Conservation (phyloP, 176 grass and related monocot genomes). For the Cocos nucifera region DNA sequence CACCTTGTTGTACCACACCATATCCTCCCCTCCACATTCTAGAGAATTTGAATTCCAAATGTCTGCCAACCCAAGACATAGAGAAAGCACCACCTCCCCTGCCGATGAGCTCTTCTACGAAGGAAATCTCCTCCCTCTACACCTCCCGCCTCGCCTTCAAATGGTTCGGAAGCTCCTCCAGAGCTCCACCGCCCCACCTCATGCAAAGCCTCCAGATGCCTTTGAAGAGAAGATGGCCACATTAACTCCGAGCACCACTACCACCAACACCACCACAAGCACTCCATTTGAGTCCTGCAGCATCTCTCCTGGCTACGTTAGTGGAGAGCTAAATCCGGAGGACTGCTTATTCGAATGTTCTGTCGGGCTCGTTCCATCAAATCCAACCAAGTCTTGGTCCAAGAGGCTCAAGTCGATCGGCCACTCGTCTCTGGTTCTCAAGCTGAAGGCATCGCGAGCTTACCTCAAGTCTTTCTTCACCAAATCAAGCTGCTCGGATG, state of each 20-base stretch:
- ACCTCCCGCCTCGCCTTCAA: conserved; percentile 61
- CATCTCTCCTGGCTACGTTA: too few relatives aligned
- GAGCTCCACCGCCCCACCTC: conserved; percentile 10
- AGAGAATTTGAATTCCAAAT: conserved; percentile 67
- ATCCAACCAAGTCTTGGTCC: conserved; percentile 53
- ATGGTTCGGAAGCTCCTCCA: conserved; percentile 68
- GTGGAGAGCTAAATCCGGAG: too few relatives aligned
- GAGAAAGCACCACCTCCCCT: conserved; percentile 33
- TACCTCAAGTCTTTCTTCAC: conserved; percentile 71
- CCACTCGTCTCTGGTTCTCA: conserved; percentile 21
- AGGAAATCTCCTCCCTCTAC: conserved; percentile 80
- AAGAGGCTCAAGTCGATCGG: conserved; percentile 59
- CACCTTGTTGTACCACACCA: conserved; percentile 24
- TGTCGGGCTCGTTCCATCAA: neutral
- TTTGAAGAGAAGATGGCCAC: conserved; percentile 4
- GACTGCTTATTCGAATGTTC: neutral
- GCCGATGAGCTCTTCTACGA: conserved; percentile 97
- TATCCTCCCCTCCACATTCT: conserved; percentile 3
- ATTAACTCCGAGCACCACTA: neutral
- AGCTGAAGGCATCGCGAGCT: conserved; percentile 61
- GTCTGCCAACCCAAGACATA: conserved; percentile 2
- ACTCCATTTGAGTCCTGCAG: too few relatives aligned
- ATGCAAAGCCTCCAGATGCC: too few relatives aligned
- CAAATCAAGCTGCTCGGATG: conserved; percentile 2
- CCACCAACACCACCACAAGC: neutral